Evolutionary conservation across 345 rosid genomes (phyloP).

Genomic region (Rhodomyrtus tomentosa): DNA sequence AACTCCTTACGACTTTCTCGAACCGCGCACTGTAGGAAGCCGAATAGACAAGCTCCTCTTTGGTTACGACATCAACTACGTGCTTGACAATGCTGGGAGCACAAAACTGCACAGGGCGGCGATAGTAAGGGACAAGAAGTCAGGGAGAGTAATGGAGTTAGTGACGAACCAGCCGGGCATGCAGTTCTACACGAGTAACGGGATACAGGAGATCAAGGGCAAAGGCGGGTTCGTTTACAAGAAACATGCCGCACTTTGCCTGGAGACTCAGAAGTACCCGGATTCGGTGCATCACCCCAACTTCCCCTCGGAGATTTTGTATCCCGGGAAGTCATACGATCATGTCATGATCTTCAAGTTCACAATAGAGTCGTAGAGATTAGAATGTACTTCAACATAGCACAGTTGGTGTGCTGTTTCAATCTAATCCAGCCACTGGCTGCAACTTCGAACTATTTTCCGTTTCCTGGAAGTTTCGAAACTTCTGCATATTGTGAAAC

Average conservation of each 20-base stretch:
- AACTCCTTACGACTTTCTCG: conserved; percentile 76
- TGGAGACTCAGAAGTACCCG: conserved; percentile 86
- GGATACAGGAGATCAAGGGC: conserved; percentile 39
- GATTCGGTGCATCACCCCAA: conserved; percentile 63
- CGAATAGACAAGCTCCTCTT: conserved; percentile 31
- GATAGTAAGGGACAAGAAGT: conserved; percentile 42
- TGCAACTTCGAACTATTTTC: background rate
- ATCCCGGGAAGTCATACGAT: conserved; percentile 43
- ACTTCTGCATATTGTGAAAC: background rate
- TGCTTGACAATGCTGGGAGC: conserved; percentile 24
- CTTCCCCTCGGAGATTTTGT: conserved; percentile 60
- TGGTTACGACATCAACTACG: conserved; percentile 80
- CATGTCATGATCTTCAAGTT: conserved; percentile 65
- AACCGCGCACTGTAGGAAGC: conserved; percentile 36
- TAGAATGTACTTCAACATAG: background rate
- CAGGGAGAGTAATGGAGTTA: conserved; percentile 69
- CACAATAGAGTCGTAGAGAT: conserved; percentile 8
- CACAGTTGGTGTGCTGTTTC: background rate
- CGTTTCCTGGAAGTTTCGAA: background rate
- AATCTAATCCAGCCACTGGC: background rate
- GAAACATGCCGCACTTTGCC: conserved; percentile 53
- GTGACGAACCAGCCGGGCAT: conserved; percentile 59
- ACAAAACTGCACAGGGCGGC: conserved; percentile 39
- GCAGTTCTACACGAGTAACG: conserved; percentile 67
- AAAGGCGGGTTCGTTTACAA: conserved; percentile 58